Base-by-base conservation (phyloP, 164 flowering plant species). In the Warburgia ugandensis region DNA sequence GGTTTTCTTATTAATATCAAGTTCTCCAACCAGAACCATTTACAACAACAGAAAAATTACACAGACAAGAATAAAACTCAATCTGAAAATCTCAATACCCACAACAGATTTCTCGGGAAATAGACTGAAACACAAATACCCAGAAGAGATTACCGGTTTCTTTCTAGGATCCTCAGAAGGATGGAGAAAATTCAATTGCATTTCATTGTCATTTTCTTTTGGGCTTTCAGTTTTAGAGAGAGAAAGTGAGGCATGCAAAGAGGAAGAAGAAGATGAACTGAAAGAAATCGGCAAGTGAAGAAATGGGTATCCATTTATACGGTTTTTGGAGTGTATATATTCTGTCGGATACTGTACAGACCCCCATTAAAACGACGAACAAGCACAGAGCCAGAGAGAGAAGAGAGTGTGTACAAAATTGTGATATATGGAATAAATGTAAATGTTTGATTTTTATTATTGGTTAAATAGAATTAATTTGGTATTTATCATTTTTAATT, bases 181-280 rank as follows among this genome's bases (percentile, higher is more conserved):
- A 22, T 49, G 44, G 36, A 29, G 19, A 51, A 32, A 64, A 48
- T 57, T 64, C 61, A 56, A 60, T 56, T 36, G 59, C 56, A 64
- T 58, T 56, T 43, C 55, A 47, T 44, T 38, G 30, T 5, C 49
- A 43, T 60, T 68, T 61, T 21, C 45, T 29, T 38, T 62, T 37
- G 55, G 50, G 42, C 20, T 43, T 29, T 45, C 22, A 21, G 39
- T 32, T 13, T 16, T 16, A 22, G 25, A 19, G 20, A 26, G 54
- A 52, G 63, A 60, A 52, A 69, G 64, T 64, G 62, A 61, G 44
- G 54, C 74, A 70, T 59, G 73, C 69, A 66, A 55, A 65, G 67
- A 60, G 13, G 58, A 51, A 58, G 67, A 55, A 30, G 36, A 23
- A 32, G n/a, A 50, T 7, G 54, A 35, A 29, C 2, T 20, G 36